Percentiles rank a stretch among this genome's conserved stretches.
Evolutionary conservation across 2,329 filamentous ascomycete genomes (phyloP).

Genomic region (Torrubiella hemipterigena): DNA sequence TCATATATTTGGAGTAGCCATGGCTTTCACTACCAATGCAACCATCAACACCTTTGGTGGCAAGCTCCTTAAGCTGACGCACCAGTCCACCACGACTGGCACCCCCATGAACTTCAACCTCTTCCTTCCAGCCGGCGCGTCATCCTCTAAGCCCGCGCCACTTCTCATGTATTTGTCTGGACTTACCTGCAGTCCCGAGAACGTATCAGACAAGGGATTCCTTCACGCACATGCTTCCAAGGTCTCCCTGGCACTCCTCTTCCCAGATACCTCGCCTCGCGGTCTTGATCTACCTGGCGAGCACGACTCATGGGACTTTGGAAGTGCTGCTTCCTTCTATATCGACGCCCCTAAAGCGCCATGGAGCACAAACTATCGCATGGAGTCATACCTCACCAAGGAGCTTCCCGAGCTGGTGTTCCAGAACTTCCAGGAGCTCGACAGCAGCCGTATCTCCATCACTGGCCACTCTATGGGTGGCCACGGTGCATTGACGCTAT

Average conservation of each 20-base stretch:
- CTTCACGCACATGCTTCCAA: slow-evolving; percentile 73
- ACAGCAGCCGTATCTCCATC: slow-evolving; percentile 62
- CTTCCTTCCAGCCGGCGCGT: slow-evolving; percentile 69
- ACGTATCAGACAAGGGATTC: slow-evolving; percentile 74
- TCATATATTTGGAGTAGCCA: too few species aligned
- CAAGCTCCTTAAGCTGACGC: slow-evolving; percentile 86
- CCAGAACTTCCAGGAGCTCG: slow-evolving; percentile 56
- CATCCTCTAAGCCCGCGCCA: slow-evolving; percentile 46
- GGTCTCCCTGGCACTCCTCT: slow-evolving; percentile 82
- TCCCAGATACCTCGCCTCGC: slow-evolving; percentile 88
- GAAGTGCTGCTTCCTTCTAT: slow-evolving; percentile 88
- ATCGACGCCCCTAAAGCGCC: slow-evolving; percentile 70
- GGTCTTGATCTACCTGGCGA: slow-evolving; percentile 73
- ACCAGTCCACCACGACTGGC: slow-evolving; percentile 64
- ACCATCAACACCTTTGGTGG: slow-evolving; percentile 88
- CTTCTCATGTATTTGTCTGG: slow-evolving; percentile 90
- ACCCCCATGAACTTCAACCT: slow-evolving; percentile 91
- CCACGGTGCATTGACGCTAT: slow-evolving; percentile 86
- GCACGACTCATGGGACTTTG: slow-evolving; percentile 85
- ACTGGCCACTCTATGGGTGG: slow-evolving; percentile 96
- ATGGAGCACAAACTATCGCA: slow-evolving; percentile 71
- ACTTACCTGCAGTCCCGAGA: slow-evolving; percentile 88
- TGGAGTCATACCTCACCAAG: slow-evolving; percentile 85
- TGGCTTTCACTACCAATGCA: slow-evolving; percentile 82
- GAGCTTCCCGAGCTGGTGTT: slow-evolving; percentile 79